phyloP scores from a whole-genome alignment of 495 filamentous ascomycete species.

The Tuber calosporum region DNA sequence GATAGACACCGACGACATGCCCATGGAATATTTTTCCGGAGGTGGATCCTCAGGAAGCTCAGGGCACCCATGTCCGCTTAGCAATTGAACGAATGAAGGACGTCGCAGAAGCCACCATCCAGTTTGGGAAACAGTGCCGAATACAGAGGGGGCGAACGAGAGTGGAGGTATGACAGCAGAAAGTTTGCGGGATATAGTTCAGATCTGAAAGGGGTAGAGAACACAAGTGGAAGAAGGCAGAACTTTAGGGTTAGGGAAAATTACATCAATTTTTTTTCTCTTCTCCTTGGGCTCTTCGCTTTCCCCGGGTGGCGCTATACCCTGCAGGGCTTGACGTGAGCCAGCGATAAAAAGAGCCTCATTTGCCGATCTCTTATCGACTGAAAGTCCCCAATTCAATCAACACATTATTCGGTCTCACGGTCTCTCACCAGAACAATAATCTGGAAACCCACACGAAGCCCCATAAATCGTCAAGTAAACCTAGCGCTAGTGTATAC shows the following conservation, averaged over 20 bases:
- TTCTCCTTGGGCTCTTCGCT: constrained; percentile 4
- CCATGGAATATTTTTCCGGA: constrained; percentile 32
- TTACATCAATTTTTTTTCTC: constrained; percentile 23
- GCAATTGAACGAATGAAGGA: constrained; percentile 21
- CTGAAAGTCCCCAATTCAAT: background rate
- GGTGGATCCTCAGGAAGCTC: constrained; percentile 18
- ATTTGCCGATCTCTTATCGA: background rate
- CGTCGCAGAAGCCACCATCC: constrained; percentile 22
- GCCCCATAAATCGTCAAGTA: background rate
- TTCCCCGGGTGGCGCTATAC: constrained; percentile 1
- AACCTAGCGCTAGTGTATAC: background rate
- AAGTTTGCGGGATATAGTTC: constrained; percentile 4
- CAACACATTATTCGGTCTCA: background rate
- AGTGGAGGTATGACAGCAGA: background rate
- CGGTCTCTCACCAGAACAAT: background rate
- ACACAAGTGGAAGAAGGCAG: constrained; percentile 16
- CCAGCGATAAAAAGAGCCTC: constrained; percentile 22
- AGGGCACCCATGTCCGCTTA: constrained; percentile 30
- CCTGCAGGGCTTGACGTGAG: constrained; percentile 7
- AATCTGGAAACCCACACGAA: background rate
- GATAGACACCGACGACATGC: constrained; percentile 39
- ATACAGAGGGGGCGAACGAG: background rate
- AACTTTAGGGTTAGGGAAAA: constrained; percentile 30
- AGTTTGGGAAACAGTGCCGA: background rate
- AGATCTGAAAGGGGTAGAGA: constrained; percentile 14